Conservation (phyloP, 176 grass and related monocot species). For the Musa itinerans region DNA sequence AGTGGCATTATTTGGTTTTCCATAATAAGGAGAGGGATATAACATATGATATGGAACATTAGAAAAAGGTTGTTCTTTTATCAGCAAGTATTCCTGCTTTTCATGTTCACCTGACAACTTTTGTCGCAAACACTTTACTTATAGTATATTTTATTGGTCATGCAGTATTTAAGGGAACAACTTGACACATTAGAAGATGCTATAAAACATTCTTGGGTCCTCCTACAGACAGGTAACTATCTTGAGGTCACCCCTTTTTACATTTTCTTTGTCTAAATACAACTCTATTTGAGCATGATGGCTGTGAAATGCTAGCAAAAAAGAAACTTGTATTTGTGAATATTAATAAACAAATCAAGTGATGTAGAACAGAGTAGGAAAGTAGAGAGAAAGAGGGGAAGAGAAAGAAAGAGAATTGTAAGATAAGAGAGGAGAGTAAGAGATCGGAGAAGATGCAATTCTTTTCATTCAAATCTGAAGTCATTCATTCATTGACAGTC, state of each 20-base stretch:
- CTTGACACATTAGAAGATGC: constrained; percentile 71
- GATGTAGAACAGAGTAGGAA: too few relatives aligned
- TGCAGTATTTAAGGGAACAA: constrained; percentile 72
- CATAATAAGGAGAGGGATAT: background rate
- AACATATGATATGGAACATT: background rate
- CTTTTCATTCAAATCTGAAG: too few relatives aligned
- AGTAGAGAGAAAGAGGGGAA: too few relatives aligned
- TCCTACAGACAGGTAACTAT: background rate
- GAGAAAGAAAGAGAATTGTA: too few relatives aligned
- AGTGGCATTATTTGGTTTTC: background rate
- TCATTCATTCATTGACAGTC: too few relatives aligned
- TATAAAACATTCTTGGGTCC: constrained; percentile 64
- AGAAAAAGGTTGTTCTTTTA: background rate
- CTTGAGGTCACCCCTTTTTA: background rate
- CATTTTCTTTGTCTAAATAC: background rate
- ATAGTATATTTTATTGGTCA: constrained; percentile 21
- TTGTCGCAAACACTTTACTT: background rate
- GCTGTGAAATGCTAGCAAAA: background rate
- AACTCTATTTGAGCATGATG: background rate
- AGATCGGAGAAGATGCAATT: too few relatives aligned
- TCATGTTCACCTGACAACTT: background rate
- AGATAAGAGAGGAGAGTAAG: too few relatives aligned
- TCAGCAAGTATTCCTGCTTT: background rate
- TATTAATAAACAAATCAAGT: background rate
- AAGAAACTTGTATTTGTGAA: background rate